Evolutionary conservation across 495 filamentous ascomycete species (phyloP).

Genomic region (Rostrohypoxylon terebratum): DNA sequence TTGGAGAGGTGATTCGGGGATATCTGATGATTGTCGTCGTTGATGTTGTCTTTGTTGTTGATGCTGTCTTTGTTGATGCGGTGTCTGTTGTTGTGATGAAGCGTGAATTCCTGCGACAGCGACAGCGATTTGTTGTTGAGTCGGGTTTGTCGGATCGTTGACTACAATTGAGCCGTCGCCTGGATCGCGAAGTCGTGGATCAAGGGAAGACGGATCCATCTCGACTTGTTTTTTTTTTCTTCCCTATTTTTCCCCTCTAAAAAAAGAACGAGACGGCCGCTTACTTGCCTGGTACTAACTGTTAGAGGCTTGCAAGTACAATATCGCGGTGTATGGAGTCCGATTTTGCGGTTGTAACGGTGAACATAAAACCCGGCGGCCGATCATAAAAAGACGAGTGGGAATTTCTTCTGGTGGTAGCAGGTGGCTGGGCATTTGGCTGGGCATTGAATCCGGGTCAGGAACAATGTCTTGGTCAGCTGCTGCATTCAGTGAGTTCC

Average conservation of each 20-base stretch:
- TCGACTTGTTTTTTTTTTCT: conserved; percentile 24
- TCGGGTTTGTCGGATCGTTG: conserved; percentile 26
- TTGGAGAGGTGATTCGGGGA: conserved; percentile 38
- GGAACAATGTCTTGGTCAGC: conserved; percentile 3
- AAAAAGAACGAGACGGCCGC: conserved; percentile 35
- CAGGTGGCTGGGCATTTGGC: conserved; percentile 21
- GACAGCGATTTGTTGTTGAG: conserved; percentile 17
- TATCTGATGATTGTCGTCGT: conserved; percentile 3
- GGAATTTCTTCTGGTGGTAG: conserved; percentile 22
- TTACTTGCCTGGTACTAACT: conserved; percentile 31
- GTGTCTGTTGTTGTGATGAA: not conserved
- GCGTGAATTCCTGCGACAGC: conserved; percentile 21
- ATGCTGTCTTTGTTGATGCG: not conserved
- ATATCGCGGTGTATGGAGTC: conserved; percentile 39
- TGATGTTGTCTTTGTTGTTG: too few relatives aligned
- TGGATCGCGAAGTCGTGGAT: conserved; percentile 46
- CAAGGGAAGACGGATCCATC: conserved; percentile 47
- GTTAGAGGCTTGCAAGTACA: conserved; percentile 39
- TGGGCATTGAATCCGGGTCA: conserved; percentile 1
- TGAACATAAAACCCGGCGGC: conserved; percentile 46
- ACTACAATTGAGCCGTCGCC: conserved; percentile 47
- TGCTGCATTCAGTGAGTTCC: not conserved
- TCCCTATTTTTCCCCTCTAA: conserved; percentile 16
- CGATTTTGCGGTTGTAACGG: conserved; percentile 47
- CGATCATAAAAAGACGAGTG: conserved; percentile 32